Percentiles rank a stretch among this genome's conserved stretches.
phyloP scores from a whole-genome alignment of 768 basidiomycete species.

The Trichaptum fuscoviolaceum region DNA sequence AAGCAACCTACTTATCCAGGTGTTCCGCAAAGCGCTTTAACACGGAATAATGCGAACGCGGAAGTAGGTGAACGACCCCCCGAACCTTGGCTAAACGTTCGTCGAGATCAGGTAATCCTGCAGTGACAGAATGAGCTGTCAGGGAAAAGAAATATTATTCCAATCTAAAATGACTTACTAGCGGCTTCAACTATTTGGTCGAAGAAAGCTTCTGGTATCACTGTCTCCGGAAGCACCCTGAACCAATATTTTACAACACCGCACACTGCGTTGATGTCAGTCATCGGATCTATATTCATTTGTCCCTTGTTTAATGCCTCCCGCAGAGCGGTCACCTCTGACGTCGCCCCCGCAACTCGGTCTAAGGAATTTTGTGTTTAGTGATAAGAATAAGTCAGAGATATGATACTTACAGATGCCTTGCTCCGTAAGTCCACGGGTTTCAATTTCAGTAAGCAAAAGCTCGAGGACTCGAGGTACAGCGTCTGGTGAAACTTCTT shows the following conservation, averaged over 20 bases:
- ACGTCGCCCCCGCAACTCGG: constrained; percentile 75
- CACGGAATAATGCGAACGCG: constrained; percentile 72
- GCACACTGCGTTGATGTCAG: constrained; percentile 79
- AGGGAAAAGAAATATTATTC: neutral
- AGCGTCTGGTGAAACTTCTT: constrained; percentile 46
- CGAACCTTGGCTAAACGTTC: constrained; percentile 61
- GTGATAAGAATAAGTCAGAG: constrained; percentile 1
- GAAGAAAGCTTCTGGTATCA: constrained; percentile 69
- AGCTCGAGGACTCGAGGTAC: constrained; percentile 63
- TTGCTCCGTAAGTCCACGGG: constrained; percentile 71
- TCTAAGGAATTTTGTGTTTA: constrained; percentile 36
- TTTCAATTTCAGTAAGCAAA: constrained; percentile 67
- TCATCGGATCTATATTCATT: constrained; percentile 49
- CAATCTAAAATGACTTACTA: constrained; percentile 40
- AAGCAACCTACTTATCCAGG: constrained; percentile 56
- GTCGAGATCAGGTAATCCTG: constrained; percentile 68
- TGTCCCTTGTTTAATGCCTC: constrained; percentile 74
- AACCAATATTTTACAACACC: constrained; percentile 86
- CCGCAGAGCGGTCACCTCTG: constrained; percentile 62
- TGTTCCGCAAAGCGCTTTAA: constrained; percentile 76
- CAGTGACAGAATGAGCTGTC: constrained; percentile 11
- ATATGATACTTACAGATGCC: constrained; percentile 64
- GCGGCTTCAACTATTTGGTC: constrained; percentile 64
- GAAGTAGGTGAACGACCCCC: constrained; percentile 60
- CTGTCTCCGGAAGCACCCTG: constrained; percentile 71